phyloP scores from a whole-genome alignment of 2,329 filamentous ascomycete genomes.

The Akanthomyces uredinophilus region DNA sequence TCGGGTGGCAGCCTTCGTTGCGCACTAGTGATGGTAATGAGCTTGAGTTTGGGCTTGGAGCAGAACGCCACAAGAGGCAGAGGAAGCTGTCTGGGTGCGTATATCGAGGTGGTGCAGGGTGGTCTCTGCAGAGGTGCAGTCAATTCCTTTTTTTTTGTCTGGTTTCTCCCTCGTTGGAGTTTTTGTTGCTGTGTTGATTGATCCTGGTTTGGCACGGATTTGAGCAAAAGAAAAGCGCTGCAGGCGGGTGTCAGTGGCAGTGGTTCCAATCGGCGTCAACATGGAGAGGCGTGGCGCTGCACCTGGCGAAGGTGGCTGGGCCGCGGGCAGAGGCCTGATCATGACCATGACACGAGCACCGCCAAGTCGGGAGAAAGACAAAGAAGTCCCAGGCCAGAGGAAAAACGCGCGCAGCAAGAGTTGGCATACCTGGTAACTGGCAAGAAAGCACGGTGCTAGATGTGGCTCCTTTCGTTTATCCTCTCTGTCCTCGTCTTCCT shows the following conservation, averaged over 20 bases:
- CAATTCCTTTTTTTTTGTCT: neutral
- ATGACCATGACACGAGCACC: slow-evolving; percentile 11
- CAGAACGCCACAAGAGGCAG: neutral
- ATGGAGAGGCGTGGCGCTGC: neutral
- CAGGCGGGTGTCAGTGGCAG: neutral
- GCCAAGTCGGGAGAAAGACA: neutral
- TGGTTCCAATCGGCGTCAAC: neutral
- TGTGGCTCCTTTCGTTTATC: neutral
- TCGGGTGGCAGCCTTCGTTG: neutral
- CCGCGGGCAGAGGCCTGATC: neutral
- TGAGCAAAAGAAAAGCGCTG: neutral
- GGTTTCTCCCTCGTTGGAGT: neutral
- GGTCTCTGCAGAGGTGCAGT: neutral
- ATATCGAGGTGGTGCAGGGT: neutral
- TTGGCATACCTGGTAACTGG: neutral
- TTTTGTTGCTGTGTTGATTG: neutral
- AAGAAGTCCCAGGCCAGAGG: neutral
- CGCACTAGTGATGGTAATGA: neutral
- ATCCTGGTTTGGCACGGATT: neutral
- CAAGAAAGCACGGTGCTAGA: neutral
- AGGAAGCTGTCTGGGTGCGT: neutral
- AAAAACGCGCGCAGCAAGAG: neutral
- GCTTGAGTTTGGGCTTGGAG: neutral
- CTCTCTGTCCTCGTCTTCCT: neutral
- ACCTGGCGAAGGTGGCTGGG: slow-evolving; percentile 4